phyloP scores from a whole-genome alignment of 768 basidiomycete genomes.

The Kwoniella botswanensis region DNA sequence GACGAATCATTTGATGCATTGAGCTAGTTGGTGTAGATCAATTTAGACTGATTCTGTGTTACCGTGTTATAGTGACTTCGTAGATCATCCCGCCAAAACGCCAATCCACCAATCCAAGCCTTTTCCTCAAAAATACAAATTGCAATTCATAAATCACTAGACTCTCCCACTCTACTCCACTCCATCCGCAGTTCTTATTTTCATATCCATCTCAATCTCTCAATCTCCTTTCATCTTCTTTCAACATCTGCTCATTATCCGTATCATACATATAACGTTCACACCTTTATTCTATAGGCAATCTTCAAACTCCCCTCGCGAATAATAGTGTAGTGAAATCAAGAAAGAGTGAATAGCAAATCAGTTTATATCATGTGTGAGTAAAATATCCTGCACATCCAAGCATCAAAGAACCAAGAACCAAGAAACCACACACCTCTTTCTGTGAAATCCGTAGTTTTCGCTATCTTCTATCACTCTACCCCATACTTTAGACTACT shows the following conservation, averaged over 20 bases:
- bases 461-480: neutral
- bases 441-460: constrained; percentile 11
- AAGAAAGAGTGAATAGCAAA: neutral
- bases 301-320: neutral
- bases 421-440: neutral
- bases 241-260: neutral
- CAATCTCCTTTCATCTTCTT: neutral
- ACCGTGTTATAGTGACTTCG: neutral
- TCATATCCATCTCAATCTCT: too few relatives aligned
- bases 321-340: neutral
- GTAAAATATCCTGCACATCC: neutral
- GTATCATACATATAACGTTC: neutral
- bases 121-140: neutral
- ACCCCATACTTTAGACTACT: neutral
- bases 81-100: neutral
- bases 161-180: neutral
- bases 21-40: neutral
- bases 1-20: neutral
- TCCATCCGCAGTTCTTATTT: neutral
- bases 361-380: constrained; percentile 6
- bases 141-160: neutral
- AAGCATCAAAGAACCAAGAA: neutral
- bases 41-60: neutral
- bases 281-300: neutral
- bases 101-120: neutral